phyloP scores from a whole-genome alignment of 768 basidiomycete species.

The Suillus subluteus region DNA sequence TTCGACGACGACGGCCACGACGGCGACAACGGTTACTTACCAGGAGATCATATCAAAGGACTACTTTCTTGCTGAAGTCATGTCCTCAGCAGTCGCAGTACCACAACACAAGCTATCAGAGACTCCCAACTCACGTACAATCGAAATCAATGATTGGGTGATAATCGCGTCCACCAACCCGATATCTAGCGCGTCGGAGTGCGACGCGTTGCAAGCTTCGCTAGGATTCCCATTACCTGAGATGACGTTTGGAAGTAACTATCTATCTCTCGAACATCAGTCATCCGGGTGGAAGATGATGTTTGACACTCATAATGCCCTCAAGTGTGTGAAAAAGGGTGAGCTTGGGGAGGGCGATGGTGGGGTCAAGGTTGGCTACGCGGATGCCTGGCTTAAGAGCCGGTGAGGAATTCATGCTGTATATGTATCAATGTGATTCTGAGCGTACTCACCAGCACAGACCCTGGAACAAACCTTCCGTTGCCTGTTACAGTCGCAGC shows the following conservation, averaged over 20 bases:
- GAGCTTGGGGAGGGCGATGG: conserved; percentile 82
- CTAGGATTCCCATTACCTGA: conserved; percentile 88
- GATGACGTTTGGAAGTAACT: conserved; percentile 94
- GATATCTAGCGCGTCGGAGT: conserved; percentile 79
- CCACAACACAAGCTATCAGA: conserved; percentile 71
- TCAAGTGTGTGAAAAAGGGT: conserved; percentile 74
- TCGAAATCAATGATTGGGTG: conserved; percentile 68
- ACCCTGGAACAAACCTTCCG: conserved; percentile 61
- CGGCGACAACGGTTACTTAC: conserved; percentile 1
- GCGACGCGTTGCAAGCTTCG: conserved; percentile 64
- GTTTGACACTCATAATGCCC: conserved; percentile 70
- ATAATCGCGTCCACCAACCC: conserved; percentile 74
- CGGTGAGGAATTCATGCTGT: conserved; percentile 50
- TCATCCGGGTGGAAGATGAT: conserved; percentile 64
- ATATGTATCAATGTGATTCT: conserved; percentile 24
- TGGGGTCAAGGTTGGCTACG: conserved; percentile 92
- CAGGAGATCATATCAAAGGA: background rate
- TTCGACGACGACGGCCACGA: conserved; percentile 10
- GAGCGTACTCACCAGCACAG: conserved; percentile 54
- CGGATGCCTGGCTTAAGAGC: conserved; percentile 91
- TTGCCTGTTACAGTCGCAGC: conserved; percentile 74
- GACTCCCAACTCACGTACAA: conserved; percentile 68
- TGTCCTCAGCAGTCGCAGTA: conserved; percentile 48
- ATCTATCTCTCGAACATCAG: conserved; percentile 66
- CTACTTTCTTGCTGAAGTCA: conserved; percentile 27